Base-by-base conservation (phyloP, 129 eudicot species). In the Centaurea solstitialis region DNA sequence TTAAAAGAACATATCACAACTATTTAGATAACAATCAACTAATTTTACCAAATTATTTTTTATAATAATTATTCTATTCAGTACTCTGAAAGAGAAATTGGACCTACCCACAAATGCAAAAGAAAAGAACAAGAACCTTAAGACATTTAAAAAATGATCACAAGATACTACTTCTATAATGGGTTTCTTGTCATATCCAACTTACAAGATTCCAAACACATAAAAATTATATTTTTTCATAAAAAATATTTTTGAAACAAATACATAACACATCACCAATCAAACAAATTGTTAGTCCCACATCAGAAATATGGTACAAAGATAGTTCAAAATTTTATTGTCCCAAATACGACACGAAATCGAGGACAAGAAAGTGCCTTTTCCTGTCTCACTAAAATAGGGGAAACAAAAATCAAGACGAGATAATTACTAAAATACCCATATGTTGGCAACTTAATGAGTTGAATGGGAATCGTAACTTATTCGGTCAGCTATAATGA, bases 141-240 rank as follows among this genome's bases (percentile, higher is more conserved):
- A 21, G 39, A 76, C 45, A 18, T n/a, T 33, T 6, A 17, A 24
- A 74, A 43, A 26, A 74, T 15, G 11, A 77, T 66, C 74, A 66
- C 41, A 66, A 23, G 28, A 77, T 67, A 69, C 74, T 68, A 15
- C 62, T 64, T 21, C 10, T 23, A 43, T 43, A 78, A 35, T 78
- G 81, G 82, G 69, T 45, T 61, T 68, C 76, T 69, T 69, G 82
- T 78, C 82, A 78, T 69, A 78, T 61, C 76, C 76, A 78, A 78
- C 82, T 78, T 68, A 39, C 26, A 45, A 78, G 3, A 78, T 78
- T 78, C 82, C 82, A 68, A 68, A 47, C 69, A 45, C 15, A 78
- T 41, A 41, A 77, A 26, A 22, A 17, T 41, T 12, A 12, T 24
- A 2, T 43, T 39, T 7, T 33, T 11, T 65, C 5, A 18, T 7